Evolutionary conservation across 177 flowering plant species (phyloP).

Genomic region (Tripterygium wilfordii): DNA sequence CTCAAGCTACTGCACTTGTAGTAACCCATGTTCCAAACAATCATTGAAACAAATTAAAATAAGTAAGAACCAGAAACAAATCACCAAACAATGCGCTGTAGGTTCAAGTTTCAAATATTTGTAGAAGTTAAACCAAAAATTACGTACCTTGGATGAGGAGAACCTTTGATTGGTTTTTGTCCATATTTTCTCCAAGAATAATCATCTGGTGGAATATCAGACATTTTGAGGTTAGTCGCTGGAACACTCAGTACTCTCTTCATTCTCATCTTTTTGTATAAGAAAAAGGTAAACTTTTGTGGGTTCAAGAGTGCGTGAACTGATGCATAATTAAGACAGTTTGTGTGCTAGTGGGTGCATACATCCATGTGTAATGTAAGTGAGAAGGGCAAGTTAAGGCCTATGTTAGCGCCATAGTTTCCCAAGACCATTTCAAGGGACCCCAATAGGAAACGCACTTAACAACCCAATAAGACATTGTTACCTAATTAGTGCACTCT

Average conservation of each 20-base stretch:
- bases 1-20: slow-evolving; percentile 81
- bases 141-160: slow-evolving; percentile 98
- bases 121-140: too few relatives aligned
- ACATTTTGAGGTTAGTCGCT: slow-evolving; percentile 84
- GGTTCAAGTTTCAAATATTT: too few relatives aligned
- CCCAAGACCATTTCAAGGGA: too few relatives aligned
- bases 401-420: neutral
- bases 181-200: slow-evolving; percentile 97
- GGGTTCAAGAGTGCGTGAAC: too few relatives aligned
- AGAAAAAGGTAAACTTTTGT: too few relatives aligned
- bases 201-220: slow-evolving; percentile 94
- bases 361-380: too few relatives aligned
- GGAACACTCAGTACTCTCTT: slow-evolving; percentile 78
- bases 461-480: neutral
- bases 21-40: slow-evolving; percentile 70
- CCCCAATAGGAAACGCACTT: neutral
- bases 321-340: too few relatives aligned
- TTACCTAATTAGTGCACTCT: slow-evolving; percentile 60
- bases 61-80: neutral
- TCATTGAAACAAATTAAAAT: too few relatives aligned
- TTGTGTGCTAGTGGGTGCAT: too few relatives aligned
- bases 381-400: too few relatives aligned
- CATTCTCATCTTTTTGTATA: slow-evolving; percentile 65
- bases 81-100: too few relatives aligned
- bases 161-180: slow-evolving; percentile 94